phyloP scores from a whole-genome alignment of 2,329 filamentous ascomycete genomes.

The Talaromyces sp. region DNA sequence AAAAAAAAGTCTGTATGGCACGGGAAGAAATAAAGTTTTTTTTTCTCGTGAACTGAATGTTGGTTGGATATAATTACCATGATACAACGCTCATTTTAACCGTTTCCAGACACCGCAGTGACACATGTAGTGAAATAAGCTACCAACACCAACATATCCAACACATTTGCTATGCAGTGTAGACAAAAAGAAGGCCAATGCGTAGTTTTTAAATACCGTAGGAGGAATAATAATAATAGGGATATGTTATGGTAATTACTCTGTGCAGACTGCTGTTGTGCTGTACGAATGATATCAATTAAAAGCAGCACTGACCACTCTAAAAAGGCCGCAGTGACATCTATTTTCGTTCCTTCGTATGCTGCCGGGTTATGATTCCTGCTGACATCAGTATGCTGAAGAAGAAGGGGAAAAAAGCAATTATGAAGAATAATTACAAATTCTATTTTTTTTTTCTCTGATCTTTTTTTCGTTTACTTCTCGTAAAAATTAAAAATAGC shows the following conservation, averaged over 20 bases:
- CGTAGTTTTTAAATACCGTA: too few species aligned
- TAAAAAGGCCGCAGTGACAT: background rate
- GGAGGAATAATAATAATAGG: background rate
- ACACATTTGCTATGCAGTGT: too few species aligned
- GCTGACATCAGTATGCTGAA: too few species aligned
- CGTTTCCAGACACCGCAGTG: background rate
- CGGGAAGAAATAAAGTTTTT: background rate
- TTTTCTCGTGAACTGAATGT: background rate
- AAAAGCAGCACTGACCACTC: background rate
- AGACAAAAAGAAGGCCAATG: too few species aligned
- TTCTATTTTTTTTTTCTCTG: too few species aligned
- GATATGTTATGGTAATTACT: background rate
- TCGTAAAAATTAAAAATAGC: background rate
- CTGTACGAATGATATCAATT: background rate
- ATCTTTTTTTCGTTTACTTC: background rate
- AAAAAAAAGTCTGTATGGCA: background rate
- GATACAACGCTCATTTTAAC: background rate
- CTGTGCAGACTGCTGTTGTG: too few species aligned
- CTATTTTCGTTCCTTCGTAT: background rate
- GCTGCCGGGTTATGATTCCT: background rate
- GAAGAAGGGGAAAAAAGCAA: too few species aligned
- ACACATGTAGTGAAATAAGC: background rate
- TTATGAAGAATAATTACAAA: too few species aligned
- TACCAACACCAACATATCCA: too few species aligned
- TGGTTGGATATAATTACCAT: background rate